phyloP scores from a whole-genome alignment of 2,329 filamentous ascomycete genomes.

The Pestalotiopsis sp. region DNA sequence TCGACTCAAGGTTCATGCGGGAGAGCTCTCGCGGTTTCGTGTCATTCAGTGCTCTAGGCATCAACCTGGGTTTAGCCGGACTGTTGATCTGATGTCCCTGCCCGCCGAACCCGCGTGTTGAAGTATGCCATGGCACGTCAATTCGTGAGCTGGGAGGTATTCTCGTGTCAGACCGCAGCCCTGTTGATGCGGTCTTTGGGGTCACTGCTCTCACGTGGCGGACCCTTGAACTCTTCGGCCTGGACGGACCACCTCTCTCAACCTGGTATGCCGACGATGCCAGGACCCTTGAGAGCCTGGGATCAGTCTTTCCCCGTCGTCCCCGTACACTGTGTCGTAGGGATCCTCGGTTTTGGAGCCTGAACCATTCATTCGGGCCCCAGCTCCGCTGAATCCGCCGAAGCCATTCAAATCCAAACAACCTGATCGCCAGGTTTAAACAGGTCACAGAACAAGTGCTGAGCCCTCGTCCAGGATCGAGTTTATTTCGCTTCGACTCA shows the following conservation, averaged over 20 bases:
- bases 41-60: slow-evolving; percentile 1
- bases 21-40: background rate
- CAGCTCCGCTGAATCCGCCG: background rate
- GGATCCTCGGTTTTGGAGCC: background rate
- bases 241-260: background rate
- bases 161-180: background rate
- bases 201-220: slow-evolving; percentile 2
- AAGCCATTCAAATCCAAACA: background rate
- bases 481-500: background rate
- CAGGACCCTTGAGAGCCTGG: slow-evolving; percentile 2
- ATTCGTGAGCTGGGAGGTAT: background rate
- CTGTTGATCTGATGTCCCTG: background rate
- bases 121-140: background rate
- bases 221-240: background rate
- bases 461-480: background rate
- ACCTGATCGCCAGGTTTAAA: background rate
- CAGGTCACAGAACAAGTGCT: background rate
- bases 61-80: background rate
- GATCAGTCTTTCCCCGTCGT: background rate
- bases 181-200: background rate
- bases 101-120: background rate
- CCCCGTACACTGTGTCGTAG: background rate
- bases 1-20: slow-evolving; percentile 1
- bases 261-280: slow-evolving; percentile 1
- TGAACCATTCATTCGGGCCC: background rate